Evolutionary conservation across 1,284 basidiomycete genomes (phyloP), one percentile per base, ranked within the genome.

Genomic region (Sporisorium exsertum): DNA sequence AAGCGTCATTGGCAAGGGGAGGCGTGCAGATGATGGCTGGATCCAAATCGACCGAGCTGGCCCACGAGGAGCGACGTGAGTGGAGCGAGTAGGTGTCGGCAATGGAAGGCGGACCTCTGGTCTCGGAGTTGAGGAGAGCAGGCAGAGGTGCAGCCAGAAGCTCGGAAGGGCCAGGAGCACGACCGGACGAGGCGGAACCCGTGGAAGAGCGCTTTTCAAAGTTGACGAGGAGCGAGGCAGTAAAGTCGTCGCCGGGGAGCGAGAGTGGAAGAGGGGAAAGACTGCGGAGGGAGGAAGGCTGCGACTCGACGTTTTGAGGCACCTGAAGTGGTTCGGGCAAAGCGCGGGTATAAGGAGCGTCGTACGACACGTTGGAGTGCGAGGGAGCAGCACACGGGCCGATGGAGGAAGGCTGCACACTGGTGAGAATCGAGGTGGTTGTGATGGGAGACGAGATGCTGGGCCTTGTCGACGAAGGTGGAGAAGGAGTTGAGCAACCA

Each of bases 11-110:
- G 12, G 66, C 58, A 18, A 73, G 62, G 2, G 66, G 62, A 35
- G 72, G 72, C 2, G 72, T 74, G 58, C 65, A 62, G 59, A 74
- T 62, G 62, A 74, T 52, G 8, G 66, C 72, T 4, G 72, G 72
- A 18, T 74, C 72, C 45, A 74, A 33, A 16, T 74, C 72, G 52
- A 69, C 35, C 3, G 72, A 74, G 32, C 72, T 74, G 7, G 72
- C 72, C 72, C 65, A 74, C 15, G 72, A 74, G 9, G 46, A 57
- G n/a, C 65, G 54, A 13, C 66, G 72, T 22, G 65, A 69, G 40
- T 58, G 58, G 12, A 55, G 15, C 18, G 72, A 74, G 43, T 58
- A 56, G n/a, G 72, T 65, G 42, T 64, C 63, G n/a, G 72, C 72
- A 18, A 74, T 69, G 37, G 72, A 74, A 22, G 72, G 66, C 22